Conservation (phyloP, 2,329 filamentous ascomycete species). For the Fusarium transvaalense region DNA sequence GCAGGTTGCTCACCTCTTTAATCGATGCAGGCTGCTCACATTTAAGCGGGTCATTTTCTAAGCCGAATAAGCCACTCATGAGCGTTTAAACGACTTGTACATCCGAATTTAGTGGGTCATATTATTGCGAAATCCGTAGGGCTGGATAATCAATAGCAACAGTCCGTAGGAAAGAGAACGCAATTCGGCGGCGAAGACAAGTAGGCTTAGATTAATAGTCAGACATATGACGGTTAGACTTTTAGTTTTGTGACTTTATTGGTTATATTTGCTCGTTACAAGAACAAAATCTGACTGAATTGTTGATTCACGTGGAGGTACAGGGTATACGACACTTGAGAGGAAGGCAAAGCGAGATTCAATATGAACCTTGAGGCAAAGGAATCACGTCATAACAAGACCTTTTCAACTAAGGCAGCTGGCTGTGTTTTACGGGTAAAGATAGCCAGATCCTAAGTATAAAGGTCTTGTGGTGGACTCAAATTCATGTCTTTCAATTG, state of each 20-base stretch:
- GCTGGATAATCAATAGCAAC: background rate
- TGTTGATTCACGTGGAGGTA: no score
- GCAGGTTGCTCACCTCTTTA: background rate
- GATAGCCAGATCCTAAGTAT: no score
- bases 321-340: background rate
- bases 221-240: background rate
- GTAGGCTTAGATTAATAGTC: slow-evolving; percentile 4
- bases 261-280: rapidly evolving
- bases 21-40: background rate
- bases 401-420: no score
- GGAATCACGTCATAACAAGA: no score
- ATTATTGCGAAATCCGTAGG: background rate
- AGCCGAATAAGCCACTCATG: rapidly evolving
- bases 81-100: no score
- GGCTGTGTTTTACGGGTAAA: no score
- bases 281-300: background rate
- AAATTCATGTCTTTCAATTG: no score
- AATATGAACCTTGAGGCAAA: no score
- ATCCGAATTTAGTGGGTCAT: background rate
- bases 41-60: background rate
- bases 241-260: rapidly evolving
- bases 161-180: background rate
- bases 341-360: no score
- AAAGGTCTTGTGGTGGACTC: no score
- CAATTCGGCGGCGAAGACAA: background rate